phyloP scores from a whole-genome alignment of 805 yeast species.

The Lachancea nothofagi region DNA sequence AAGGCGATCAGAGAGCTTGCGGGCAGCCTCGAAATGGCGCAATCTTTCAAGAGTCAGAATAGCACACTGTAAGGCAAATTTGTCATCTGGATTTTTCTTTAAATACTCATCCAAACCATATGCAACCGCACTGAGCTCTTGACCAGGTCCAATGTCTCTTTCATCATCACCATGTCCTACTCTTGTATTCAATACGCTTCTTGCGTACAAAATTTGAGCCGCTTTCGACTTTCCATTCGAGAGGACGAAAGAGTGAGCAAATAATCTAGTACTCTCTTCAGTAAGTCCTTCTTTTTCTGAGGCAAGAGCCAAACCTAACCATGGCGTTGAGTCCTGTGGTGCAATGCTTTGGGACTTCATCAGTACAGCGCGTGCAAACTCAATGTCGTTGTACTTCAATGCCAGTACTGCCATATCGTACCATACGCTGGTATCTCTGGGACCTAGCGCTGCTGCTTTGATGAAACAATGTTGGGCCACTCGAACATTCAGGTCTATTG shows the following conservation, averaged over 20 bases:
- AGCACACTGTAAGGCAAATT: conserved; percentile 50
- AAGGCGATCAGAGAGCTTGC: conserved; percentile 41
- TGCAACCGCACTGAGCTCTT: conserved; percentile 61
- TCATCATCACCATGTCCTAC: conserved; percentile 42
- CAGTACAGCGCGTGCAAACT: conserved; percentile 68
- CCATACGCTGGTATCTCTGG: conserved; percentile 69
- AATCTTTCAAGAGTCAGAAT: conserved; percentile 62
- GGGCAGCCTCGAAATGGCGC: conserved; percentile 53
- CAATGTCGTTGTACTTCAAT: conserved; percentile 58
- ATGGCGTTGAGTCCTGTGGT: conserved; percentile 68
- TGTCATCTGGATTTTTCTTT: conserved; percentile 55
- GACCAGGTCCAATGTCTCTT: conserved; percentile 52
- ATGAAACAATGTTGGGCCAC: conserved; percentile 92
- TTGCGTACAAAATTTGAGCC: conserved; percentile 69
- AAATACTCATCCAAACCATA: conserved; percentile 61
- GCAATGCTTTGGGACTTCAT: conserved; percentile 72
- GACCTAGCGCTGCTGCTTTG: conserved; percentile 66
- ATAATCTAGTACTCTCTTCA: conserved; percentile 48
- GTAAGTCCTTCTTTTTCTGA: conserved; percentile 46
- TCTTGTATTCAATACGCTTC: conserved; percentile 45
- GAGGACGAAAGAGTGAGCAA: conserved; percentile 72
- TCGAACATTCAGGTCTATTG: conserved; percentile 55
- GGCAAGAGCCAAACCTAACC: conserved; percentile 82
- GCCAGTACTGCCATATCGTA: conserved; percentile 75
- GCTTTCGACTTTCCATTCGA: conserved; percentile 68